phyloP scores from a whole-genome alignment of 2,329 filamentous ascomycete species.

The Sarocladium kiliense region DNA sequence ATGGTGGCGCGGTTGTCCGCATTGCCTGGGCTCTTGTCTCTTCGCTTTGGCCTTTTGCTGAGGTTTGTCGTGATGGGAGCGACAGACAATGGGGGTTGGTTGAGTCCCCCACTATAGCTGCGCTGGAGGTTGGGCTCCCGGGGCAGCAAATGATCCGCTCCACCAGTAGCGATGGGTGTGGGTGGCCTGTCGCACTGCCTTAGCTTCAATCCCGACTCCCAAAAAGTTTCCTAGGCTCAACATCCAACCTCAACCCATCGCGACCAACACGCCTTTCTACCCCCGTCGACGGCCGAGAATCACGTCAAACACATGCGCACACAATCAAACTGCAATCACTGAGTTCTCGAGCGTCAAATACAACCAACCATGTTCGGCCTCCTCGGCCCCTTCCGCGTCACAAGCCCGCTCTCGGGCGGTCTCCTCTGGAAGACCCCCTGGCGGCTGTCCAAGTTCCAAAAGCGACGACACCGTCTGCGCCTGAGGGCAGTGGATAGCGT shows the following conservation, averaged over 20 bases:
- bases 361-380: constrained; percentile 67
- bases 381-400: constrained; percentile 72
- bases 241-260: background rate
- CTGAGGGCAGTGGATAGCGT: constrained; percentile 81
- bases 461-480: constrained; percentile 77
- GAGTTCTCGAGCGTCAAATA: background rate
- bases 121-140: background rate
- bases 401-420: constrained; percentile 70
- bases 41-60: background rate
- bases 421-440: constrained; percentile 97
- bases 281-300: background rate
- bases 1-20: constrained; percentile 43
- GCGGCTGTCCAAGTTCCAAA: constrained; percentile 89
- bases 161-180: background rate
- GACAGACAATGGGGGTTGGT: background rate
- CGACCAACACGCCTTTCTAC: constrained; percentile 13
- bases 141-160: constrained; percentile 6
- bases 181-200: background rate
- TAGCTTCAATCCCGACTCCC: constrained; percentile 4
- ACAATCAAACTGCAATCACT: background rate
- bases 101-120: background rate
- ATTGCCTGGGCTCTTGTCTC: background rate
- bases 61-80: background rate
- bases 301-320: background rate
- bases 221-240: constrained; percentile 17